Evolutionary conservation across 2,329 filamentous ascomycete species (phyloP).

Genomic region (Trichoderma sp.): DNA sequence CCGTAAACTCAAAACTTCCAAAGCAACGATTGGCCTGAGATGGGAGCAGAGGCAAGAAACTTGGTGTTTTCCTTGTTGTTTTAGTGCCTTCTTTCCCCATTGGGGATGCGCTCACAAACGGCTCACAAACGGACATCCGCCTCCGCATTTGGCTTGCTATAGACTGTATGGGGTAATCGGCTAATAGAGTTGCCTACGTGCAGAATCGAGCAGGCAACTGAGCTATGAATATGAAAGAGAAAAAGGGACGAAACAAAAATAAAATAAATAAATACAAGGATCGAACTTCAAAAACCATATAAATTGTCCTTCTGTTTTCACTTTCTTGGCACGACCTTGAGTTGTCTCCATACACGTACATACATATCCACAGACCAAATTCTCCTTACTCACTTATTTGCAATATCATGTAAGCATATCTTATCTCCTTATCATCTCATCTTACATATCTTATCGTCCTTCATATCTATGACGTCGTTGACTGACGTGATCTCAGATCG

Average conservation of each 20-base stretch:
- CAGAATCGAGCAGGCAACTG: neutral
- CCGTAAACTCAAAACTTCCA: neutral
- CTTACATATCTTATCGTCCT: neutral
- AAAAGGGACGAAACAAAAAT: neutral
- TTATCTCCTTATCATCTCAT: neutral
- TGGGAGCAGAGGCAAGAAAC: neutral
- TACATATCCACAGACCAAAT: neutral
- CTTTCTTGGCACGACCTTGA: neutral
- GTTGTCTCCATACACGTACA: neutral
- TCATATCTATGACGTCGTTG: conserved; percentile 19
- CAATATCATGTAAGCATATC: neutral
- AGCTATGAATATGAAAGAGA: neutral
- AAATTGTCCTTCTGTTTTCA: neutral
- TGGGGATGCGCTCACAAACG: neutral
- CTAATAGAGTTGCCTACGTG: conserved; percentile 17
- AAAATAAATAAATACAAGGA: neutral
- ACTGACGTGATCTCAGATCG: neutral
- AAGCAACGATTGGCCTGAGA: neutral
- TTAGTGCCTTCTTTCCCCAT: neutral
- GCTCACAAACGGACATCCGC: conserved; percentile 14
- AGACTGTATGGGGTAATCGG: neutral
- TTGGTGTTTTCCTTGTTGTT: neutral
- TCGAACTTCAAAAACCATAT: neutral
- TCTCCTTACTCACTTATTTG: neutral
- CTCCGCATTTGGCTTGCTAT: neutral